Conservation (phyloP, 148 eudicot genomes). For the Amaranthus cruentus region DNA sequence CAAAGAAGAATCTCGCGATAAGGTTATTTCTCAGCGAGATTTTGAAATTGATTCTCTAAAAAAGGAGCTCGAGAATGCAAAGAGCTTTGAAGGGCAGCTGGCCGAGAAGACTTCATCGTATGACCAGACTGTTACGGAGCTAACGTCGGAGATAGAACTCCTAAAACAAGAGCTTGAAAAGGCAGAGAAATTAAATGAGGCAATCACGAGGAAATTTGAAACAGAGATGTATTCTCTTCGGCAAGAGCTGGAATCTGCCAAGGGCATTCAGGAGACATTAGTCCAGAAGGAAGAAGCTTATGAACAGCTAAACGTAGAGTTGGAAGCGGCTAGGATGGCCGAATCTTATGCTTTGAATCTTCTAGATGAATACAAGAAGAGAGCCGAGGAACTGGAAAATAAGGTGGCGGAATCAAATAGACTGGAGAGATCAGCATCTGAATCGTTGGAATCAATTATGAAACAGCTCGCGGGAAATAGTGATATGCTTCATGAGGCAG, state of each 20-base stretch:
- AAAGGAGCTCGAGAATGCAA: slow-evolving; percentile 48
- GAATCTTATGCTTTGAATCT: slow-evolving; percentile 65
- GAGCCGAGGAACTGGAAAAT: slow-evolving; percentile 53
- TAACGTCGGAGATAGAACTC: slow-evolving; percentile 21
- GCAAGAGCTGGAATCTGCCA: slow-evolving; percentile 46
- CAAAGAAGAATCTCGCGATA: slow-evolving; percentile 49
- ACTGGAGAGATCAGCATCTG: slow-evolving; percentile 79
- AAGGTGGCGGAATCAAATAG: slow-evolving; percentile 54
- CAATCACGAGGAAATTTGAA: slow-evolving; percentile 33
- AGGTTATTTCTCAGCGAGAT: slow-evolving; percentile 34
- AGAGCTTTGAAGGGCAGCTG: slow-evolving; percentile 31
- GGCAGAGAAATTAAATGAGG: slow-evolving; percentile 20
- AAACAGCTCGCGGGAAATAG: slow-evolving; percentile 79
- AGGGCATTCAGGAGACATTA: slow-evolving; percentile 44
- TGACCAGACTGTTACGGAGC: slow-evolving; percentile 23
- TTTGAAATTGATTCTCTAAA: slow-evolving; percentile 51
- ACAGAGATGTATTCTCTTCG: slow-evolving; percentile 43
- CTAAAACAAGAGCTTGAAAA: slow-evolving; percentile 25
- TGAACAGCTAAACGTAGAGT: slow-evolving; percentile 67
- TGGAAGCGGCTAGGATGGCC: slow-evolving; percentile 81
- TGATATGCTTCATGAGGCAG: slow-evolving; percentile 68
- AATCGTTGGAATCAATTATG: slow-evolving; percentile 63
- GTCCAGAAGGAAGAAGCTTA: slow-evolving; percentile 49
- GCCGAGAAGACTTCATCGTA: slow-evolving; percentile 19
- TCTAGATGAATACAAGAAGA: slow-evolving; percentile 60